Evolutionary conservation across 305 asterid species (phyloP), one percentile per base, ranked within the genome.

Genomic region (Petunia hybrid): DNA sequence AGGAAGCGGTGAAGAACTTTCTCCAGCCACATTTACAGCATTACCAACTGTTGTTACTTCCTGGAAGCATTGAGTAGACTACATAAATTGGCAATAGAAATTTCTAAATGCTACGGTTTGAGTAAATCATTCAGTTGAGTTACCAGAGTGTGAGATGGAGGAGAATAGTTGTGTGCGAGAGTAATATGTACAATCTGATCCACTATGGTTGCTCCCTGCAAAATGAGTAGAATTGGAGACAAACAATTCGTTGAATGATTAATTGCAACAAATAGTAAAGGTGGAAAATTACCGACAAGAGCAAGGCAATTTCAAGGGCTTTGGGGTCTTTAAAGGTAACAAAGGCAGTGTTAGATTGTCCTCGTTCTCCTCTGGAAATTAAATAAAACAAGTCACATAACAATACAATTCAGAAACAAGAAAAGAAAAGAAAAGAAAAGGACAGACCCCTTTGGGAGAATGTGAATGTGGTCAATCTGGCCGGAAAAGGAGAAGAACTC

Each of bases 401-500:
- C 31, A 76, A 64, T 51, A 60, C 10, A 62, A 9, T 61, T 43
- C 46, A 8, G 48, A 74, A 14, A 56, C 60, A n/a, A 46, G 55
- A 62, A 70, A 41, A 76, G 8, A 14, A 12, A 41, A 61, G 43
- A 48, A 8, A 79, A 56, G 69, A 39, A 38, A 79, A 80, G 81
- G 16, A 60, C 84, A 39, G 87, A 75, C 55, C 89, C 96, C 92
- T 22, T 22, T 22, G 31, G 86, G 80, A 84, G 93, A 90, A 95
- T 92, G 93, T 94, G 92, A 84, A 95, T 84, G 82, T 81, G 89
- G 69, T 95, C 98, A 83, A 95, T 95, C 84, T 92, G 97, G 81
- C 98, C 99, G 75, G 99, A 94, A 85, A 95, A 94, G 0, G 99
- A 95, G 86, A 95, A 95, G 89, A 95, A 95, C 93, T 95, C 98